Base-by-base conservation (phyloP, 1,284 basidiomycete genomes). In the Fomes fomentarius region DNA sequence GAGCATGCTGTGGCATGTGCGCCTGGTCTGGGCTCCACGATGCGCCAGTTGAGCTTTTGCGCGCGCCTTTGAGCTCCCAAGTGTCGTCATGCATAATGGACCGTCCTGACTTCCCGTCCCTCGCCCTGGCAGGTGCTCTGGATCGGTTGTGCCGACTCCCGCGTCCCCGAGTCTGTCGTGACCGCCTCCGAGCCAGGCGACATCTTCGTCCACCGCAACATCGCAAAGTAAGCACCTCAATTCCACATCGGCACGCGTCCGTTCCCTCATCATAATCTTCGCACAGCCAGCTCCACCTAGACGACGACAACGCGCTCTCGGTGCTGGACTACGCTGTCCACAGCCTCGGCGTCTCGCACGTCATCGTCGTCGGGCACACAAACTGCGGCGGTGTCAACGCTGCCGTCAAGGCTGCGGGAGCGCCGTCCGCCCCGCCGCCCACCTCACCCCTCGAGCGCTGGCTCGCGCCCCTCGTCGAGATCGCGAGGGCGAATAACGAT, bases 321-420 rank as follows among this genome's bases (percentile, higher is more conserved):
- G 91, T 93, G 1, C 80, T 98, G 56, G 79, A 85, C 6, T 98
- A 90, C 70, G 94, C 92, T 5, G 79, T 97, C 33, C 80, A 83
- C 60, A 76, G 81, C 60, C 77, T 97, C 52, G 87, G 89, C 52
- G 89, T 96, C 37, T 81, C 91, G 71, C 90, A 97, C 74, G 83
- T 95, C 57, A 77, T 93, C 52, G 76, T 95, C 57, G 89, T 87
- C 21, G 93, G 92, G 37, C 93, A 94, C 71, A 87, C 87, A 6
- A 75, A 82, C 57, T 94, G 93, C 66, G 93, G 91, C 54, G 93
- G 92, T 57, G 87, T 84, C 19, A 76, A 77, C 1, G 89, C 89
- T 0, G 87, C 84, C 56, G 71, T 82, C 46, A 63, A 67, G 4
- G 76, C 67, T 5, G 34, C 61, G 25, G 47, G 60, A 59, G 73